A percentile compares a stretch with the other conserved stretches of the same genome.
Evolutionary conservation across 164 flowering plant species (phyloP).

Genomic region (Magnolia sinica): DNA sequence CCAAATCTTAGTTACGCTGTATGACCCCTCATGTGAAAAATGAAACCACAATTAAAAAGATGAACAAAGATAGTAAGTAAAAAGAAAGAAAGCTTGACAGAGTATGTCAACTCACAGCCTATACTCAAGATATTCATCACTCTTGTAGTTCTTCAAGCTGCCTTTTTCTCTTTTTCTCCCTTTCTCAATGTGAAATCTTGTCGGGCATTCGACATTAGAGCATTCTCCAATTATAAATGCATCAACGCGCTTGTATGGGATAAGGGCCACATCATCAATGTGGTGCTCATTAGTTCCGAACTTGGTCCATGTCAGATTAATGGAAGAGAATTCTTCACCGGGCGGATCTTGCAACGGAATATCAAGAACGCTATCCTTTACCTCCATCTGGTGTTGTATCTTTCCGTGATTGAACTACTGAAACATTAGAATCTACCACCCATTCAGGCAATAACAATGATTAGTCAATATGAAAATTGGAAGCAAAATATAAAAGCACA

Average conservation of each 20-base stretch:
- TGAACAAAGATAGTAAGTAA: not conserved
- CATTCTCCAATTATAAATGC: slow-evolving; percentile 87
- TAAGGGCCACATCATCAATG: slow-evolving; percentile 78
- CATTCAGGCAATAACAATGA: too few species aligned
- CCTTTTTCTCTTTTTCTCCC: slow-evolving; percentile 69
- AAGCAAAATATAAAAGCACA: too few species aligned
- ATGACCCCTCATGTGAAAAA: not conserved
- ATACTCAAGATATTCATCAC: slow-evolving; percentile 83
- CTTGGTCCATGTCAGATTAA: slow-evolving; percentile 75
- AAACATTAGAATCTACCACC: too few species aligned
- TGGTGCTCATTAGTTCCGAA: slow-evolving; percentile 60
- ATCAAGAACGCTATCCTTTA: slow-evolving; percentile 46
- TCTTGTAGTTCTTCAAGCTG: slow-evolving; percentile 70
- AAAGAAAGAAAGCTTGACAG: not conserved
- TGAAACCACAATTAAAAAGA: not conserved
- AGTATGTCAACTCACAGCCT: slow-evolving; percentile 51
- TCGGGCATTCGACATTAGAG: slow-evolving; percentile 70
- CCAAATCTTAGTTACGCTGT: too few species aligned
- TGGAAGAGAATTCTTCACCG: slow-evolving; percentile 77
- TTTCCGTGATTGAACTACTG: too few species aligned
- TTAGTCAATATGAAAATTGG: too few species aligned
- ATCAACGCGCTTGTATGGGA: slow-evolving; percentile 81
- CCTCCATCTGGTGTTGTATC: slow-evolving; percentile 41
- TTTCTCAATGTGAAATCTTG: slow-evolving; percentile 91
- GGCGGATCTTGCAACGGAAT: slow-evolving; percentile 76